Percentiles rank a stretch among this genome's conserved stretches.
phyloP scores from a whole-genome alignment of 805 yeast genomes.

The Saturnispora besseyi region DNA sequence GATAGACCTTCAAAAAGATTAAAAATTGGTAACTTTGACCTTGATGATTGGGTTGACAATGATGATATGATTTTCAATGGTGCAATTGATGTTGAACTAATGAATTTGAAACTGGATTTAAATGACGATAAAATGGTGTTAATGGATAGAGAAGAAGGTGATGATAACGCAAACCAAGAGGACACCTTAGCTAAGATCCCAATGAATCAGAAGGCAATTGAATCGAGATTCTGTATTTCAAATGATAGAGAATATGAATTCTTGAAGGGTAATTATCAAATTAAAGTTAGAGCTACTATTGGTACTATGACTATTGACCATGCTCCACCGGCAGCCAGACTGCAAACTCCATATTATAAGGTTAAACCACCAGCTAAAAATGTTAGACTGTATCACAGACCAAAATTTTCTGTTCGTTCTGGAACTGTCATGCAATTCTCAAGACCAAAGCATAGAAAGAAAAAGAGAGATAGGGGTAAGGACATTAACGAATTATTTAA shows the following conservation, averaged over 20 bases:
- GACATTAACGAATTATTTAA: constrained; percentile 66
- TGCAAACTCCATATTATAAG: constrained; percentile 87
- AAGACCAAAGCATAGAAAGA: constrained; percentile 67
- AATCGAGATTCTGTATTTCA: constrained; percentile 67
- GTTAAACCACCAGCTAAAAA: constrained; percentile 62
- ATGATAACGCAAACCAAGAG: constrained; percentile 2
- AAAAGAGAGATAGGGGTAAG: constrained; percentile 83
- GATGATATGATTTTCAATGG: constrained; percentile 77
- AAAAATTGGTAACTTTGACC: constrained; percentile 27
- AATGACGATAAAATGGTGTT: constrained; percentile 79
- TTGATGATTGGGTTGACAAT: constrained; percentile 38
- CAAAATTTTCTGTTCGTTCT: constrained; percentile 65
- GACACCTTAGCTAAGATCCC: constrained; percentile 35
- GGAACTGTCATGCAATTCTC: constrained; percentile 71
- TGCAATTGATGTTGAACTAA: constrained; percentile 27
- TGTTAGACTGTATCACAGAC: constrained; percentile 72
- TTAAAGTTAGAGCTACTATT: constrained; percentile 85
- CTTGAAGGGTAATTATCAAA: constrained; percentile 76
- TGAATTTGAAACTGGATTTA: constrained; percentile 56
- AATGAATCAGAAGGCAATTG: constrained; percentile 43
- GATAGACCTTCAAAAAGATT: constrained; percentile 19
- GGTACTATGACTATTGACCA: constrained; percentile 90
- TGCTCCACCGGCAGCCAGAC: constrained; percentile 72
- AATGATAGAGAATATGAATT: constrained; percentile 83
- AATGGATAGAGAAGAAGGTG: constrained; percentile 33